Conservation (phyloP, 495 filamentous ascomycete genomes). For the Neurospora tetrasperma region DNA sequence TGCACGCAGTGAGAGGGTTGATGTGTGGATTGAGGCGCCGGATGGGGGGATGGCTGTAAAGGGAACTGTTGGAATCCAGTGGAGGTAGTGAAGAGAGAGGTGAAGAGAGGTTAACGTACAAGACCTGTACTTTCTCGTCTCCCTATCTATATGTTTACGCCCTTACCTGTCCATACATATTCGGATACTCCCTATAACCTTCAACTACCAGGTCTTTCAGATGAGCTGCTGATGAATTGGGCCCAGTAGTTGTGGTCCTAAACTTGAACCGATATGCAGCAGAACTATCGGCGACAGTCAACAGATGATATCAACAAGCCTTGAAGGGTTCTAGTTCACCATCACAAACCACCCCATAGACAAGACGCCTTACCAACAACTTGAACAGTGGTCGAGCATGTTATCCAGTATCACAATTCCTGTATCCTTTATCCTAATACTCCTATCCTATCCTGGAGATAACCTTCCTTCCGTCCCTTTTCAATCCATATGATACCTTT, state of each 20-base stretch:
- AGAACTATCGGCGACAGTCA: background rate
- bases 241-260: background rate
- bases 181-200: background rate
- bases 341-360: background rate
- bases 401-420: background rate
- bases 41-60: constrained; percentile 53
- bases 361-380: background rate
- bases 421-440: background rate
- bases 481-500: background rate
- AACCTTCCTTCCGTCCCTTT: background rate
- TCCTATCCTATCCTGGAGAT: background rate
- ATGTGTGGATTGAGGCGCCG: constrained; percentile 56
- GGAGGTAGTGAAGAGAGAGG: background rate
- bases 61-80: constrained; percentile 22
- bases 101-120: background rate
- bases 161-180: background rate
- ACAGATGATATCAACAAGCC: background rate
- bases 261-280: background rate
- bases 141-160: background rate
- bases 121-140: background rate
- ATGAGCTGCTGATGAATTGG: background rate
- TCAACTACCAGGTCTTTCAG: background rate
- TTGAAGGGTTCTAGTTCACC: background rate
- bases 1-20: constrained; percentile 29
- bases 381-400: background rate